Base-by-base conservation (phyloP, 352 stramenopile genomes). In the Phytophthora sojae region DNA sequence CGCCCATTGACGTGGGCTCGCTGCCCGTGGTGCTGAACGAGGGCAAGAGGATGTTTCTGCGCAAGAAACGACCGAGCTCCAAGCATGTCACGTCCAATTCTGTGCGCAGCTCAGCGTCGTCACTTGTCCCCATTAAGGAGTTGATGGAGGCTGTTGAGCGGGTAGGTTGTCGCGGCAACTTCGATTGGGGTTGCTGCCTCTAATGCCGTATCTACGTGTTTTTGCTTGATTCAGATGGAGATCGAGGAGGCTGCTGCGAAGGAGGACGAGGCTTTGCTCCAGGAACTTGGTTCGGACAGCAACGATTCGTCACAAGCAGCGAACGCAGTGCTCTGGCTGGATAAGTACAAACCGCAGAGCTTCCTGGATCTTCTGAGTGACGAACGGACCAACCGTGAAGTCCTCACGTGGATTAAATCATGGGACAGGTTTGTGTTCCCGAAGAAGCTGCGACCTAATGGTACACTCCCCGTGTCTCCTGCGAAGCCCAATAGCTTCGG, bases 381-480 rank as follows among this genome's bases (percentile, higher is more conserved):
- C 70, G 97, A 99, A 75, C 83, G 91, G 14, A 99, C 94, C 25
- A 99, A 99, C 76, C 89, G 97, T 17, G 95, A 99, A 64, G 96
- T 99, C 37, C 77, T 99, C 2, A 67, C 86, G 19, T 98, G 96
- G 74, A 81, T 99, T 44, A 97, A 98, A 76, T 82, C 75, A 30
- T 99, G 98, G 98, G 97, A 99, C 77, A 79, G 81, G 5, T 98
- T 96, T 67, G 97, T 99, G 15, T 99, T 99, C 71, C 81, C 85
- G 0, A 60, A 79, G 32, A 94, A 94, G 52, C 90, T 86, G 42
- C 53, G 58, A 6, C 25, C 65, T 42, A 73, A 73, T 26, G 55
- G 62, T 0, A 56, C 58, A 9, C 68, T 57, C 14, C 63, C 54
- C 29, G 56, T 66, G 52, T 57, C 62, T 44, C 57, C 51, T 50